phyloP scores from a whole-genome alignment of 495 filamentous ascomycete genomes.

The Trichoderma reesei region DNA sequence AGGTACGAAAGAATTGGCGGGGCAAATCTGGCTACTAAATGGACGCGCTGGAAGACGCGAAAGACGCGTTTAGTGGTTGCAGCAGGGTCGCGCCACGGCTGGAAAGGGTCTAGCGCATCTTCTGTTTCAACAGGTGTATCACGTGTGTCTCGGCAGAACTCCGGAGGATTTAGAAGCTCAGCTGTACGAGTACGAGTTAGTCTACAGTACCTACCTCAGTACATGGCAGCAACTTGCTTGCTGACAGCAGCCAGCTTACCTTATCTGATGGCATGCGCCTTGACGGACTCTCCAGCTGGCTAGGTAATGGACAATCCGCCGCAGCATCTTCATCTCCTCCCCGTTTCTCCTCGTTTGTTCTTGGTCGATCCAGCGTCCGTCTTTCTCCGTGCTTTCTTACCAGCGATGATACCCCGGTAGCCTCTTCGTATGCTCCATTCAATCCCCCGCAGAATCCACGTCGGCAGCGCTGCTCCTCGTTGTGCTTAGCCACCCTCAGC shows the following conservation, averaged over 20 bases:
- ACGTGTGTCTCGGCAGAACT: background rate
- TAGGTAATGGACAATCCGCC: background rate
- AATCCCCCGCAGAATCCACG: background rate
- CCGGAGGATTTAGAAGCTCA: background rate
- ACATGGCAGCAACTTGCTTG: background rate
- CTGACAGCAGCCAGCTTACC: background rate
- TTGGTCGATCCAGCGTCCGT: background rate
- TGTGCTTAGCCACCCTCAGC: background rate
- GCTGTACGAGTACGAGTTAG: background rate
- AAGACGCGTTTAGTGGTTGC: conserved; percentile 18
- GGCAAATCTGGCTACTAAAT: background rate
- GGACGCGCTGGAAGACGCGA: conserved; percentile 17
- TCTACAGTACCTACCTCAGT: too few species aligned
- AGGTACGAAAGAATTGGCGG: background rate
- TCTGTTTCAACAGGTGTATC: background rate
- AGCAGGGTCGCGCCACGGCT: background rate
- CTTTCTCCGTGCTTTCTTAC: background rate
- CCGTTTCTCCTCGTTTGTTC: background rate
- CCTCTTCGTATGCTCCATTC: background rate
- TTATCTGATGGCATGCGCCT: background rate
- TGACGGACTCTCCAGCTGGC: background rate
- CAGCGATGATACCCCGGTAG: conserved; percentile 27
- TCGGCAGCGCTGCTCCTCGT: background rate
- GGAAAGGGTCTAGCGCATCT: background rate
- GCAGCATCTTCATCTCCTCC: background rate